Base-by-base conservation (phyloP, 1,284 basidiomycete species). In the Entoloma clypeatum region DNA sequence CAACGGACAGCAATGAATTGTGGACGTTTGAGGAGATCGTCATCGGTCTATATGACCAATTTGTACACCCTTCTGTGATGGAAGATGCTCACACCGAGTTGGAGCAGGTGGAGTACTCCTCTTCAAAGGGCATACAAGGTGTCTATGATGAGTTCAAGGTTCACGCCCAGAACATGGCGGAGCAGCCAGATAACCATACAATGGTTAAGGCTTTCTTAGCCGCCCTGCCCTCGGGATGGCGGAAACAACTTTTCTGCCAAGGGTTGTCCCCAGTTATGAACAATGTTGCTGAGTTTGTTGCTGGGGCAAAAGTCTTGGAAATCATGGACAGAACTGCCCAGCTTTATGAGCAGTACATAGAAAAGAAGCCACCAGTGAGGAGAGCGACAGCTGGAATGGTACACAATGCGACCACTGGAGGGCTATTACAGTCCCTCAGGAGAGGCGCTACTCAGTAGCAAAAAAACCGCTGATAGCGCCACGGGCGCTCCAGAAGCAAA, bases 1-100 rank as follows among this genome's bases (percentile, higher is more conserved):
- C 8, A 27, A 50, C 13, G 36, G 48, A 8, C 5, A 24, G 3
- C 23, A 36, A 18, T 14, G n/a, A 14, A 2, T 2, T 30, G 2
- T 56, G 52, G 52, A 48, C 27, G 0, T 50, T 52, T 30, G 36
- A 48, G 18, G 32, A 48, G 7, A 36, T 47, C 10, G 47, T 55
- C 3, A 18, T 44, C 22, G 48, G 41, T 21, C 23, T 54, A 26
- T 54, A 47, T 38, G 43, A 51, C 23, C 38, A 44, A 9, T 56
- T 50, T 39, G 42, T 56, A 5, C 48, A 50, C 22, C 27, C 52
- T 1, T 36, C 48, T 1, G 47, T 48, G 4, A 41, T 54, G 25
- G 47, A 56, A 11, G 31, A 49, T 14, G 49, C 51, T 1, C 13
- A 38, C 3, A 29, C 32, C 10, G 39, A 34, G 10, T 54, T 50